Evolutionary conservation across 2,329 filamentous ascomycete genomes (phyloP).

Genomic region (Penicillium sp.): DNA sequence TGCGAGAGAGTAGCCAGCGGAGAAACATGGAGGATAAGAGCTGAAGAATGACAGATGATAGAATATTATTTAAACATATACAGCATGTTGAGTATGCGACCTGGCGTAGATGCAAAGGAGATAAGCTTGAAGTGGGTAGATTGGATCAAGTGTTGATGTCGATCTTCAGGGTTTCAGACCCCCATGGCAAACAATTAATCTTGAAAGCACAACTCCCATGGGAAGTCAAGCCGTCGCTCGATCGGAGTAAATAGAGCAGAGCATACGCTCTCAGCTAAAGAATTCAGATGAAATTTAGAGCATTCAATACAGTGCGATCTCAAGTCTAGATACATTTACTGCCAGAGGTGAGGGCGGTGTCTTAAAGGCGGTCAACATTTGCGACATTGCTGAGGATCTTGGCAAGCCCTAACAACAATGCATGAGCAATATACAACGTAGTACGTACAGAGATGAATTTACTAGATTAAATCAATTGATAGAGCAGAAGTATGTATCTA

Average conservation of each 20-base stretch:
- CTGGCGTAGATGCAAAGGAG: slow-evolving; percentile 8
- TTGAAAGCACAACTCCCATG: neutral
- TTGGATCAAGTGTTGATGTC: neutral
- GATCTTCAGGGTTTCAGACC: neutral
- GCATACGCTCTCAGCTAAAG: too few relatives aligned
- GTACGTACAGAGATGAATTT: neutral
- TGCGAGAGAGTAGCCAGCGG: slow-evolving; percentile 48
- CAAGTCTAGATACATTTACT: too few relatives aligned
- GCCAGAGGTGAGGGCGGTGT: too few relatives aligned
- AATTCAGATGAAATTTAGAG: too few relatives aligned
- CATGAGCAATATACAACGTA: too few relatives aligned
- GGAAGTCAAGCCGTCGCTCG: neutral
- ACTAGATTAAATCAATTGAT: neutral
- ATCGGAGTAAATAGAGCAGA: too few relatives aligned
- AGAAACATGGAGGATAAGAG: slow-evolving; percentile 50
- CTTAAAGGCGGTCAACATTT: too few relatives aligned
- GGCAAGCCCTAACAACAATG: neutral
- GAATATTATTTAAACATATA: slow-evolving; percentile 18
- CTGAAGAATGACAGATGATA: slow-evolving; percentile 9
- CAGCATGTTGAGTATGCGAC: slow-evolving; percentile 19
- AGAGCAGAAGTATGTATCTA: slow-evolving; percentile 3
- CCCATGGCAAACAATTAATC: neutral
- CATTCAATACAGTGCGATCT: too few relatives aligned
- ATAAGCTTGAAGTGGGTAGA: neutral
- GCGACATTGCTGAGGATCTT: too few relatives aligned